A percentile compares a stretch with the other conserved stretches of the same genome.
These are phyloP conservation scores for Limnanthes douglasii DNA, from an alignment of 345 rosid genomes.

Conservation along the genomic window DNA sequence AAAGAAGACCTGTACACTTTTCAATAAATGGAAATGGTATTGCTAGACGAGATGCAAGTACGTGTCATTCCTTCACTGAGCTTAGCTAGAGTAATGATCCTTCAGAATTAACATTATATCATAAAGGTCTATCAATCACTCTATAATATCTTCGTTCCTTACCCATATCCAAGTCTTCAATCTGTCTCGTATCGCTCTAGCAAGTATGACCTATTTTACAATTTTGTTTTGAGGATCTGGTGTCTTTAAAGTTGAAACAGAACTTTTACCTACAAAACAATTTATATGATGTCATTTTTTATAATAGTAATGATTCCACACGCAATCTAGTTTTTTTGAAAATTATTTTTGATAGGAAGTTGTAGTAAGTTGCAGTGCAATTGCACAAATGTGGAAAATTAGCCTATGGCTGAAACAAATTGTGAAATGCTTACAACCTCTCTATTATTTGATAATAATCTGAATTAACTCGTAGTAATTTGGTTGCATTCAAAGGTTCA, in stretches of 20 bases:
- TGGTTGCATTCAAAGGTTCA: constrained; percentile 15
- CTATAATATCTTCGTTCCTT: constrained; percentile 2
- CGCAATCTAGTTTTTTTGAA: too few relatives aligned
- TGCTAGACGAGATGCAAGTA: constrained; percentile 35
- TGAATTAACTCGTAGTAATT: too few relatives aligned
- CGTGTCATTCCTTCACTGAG: too few relatives aligned
- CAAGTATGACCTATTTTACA: constrained; percentile 4
- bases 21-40: constrained; percentile 43
- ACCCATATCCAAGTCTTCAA: background rate
- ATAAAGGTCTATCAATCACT: background rate
- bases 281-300: constrained; percentile 3
- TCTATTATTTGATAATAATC: too few relatives aligned
- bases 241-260: too few relatives aligned
- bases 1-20: constrained; percentile 28
- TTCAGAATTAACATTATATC: too few relatives aligned
- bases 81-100: too few relatives aligned
- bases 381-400: background rate
- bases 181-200: background rate
- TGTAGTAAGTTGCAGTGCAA: too few relatives aligned
- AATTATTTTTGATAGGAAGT: too few relatives aligned
- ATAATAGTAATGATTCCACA: too few relatives aligned
- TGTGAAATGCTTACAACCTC: too few relatives aligned
- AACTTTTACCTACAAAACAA: constrained; percentile 10
- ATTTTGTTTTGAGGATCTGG: too few relatives aligned
- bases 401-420: constrained; percentile 9